Evolutionary conservation across 768 basidiomycete genomes (phyloP).

Genomic region (Termitomyces titanicus): DNA sequence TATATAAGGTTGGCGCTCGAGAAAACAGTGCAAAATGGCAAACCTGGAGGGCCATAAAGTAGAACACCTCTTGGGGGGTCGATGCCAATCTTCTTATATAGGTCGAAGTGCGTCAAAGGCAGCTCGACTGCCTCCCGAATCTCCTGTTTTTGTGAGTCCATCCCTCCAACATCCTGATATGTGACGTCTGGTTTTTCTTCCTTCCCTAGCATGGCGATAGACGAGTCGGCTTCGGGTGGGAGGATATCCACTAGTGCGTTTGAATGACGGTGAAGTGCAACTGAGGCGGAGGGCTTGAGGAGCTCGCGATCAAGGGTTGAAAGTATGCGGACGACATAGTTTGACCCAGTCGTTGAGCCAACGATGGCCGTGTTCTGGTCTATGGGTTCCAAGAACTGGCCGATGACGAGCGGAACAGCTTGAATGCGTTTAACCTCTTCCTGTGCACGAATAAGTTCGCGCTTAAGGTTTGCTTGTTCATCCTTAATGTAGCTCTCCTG

Average conservation of each 20-base stretch:
- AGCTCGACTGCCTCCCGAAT: conserved; percentile 98
- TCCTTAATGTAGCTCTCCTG: conserved; percentile 98
- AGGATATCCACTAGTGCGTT: conserved; percentile 98
- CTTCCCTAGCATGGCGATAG: conserved; percentile 90
- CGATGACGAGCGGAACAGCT: conserved; percentile 97
- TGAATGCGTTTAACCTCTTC: conserved; percentile 99
- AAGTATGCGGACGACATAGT: conserved; percentile 96
- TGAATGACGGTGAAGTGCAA: conserved; percentile 98
- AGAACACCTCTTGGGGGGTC: conserved; percentile 97
- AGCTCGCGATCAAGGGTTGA: conserved; percentile 96
- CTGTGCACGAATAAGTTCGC: conserved; percentile 96
- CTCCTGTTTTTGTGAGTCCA: conserved; percentile 98
- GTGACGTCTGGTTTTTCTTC: conserved; percentile 95
- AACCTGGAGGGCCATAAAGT: conserved; percentile 95
- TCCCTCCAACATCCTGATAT: conserved; percentile 94
- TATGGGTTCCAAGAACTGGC: conserved; percentile 98
- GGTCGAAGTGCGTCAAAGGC: conserved; percentile 92
- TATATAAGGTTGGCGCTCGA: not conserved
- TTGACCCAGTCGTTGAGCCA: conserved; percentile 95
- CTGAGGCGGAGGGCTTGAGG: conserved; percentile 94
- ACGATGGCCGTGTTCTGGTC: conserved; percentile 97
- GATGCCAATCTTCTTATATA: conserved; percentile 99
- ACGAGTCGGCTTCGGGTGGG: conserved; percentile 97
- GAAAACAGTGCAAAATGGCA: conserved; percentile 12
- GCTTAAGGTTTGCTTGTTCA: conserved; percentile 95